Evolutionary conservation across 768 basidiomycete species (phyloP).

Genomic region (Russula lepida): DNA sequence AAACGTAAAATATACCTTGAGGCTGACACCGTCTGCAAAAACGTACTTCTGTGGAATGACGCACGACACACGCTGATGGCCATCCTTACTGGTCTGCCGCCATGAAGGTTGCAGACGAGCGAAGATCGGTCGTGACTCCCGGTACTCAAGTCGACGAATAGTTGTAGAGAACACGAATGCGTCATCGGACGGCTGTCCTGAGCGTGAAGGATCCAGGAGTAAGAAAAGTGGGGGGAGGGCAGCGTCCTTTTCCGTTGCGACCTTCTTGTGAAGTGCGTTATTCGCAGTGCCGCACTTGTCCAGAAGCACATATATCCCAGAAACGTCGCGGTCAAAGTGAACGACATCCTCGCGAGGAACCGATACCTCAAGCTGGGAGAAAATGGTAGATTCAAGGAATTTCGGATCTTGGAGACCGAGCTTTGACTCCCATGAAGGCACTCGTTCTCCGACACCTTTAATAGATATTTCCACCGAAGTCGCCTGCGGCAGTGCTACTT

Average conservation of each 20-base stretch:
- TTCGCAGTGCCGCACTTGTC: conserved; percentile 88
- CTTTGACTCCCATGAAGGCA: conserved; percentile 79
- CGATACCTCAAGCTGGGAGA: conserved; percentile 56
- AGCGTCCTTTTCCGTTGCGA: conserved; percentile 34
- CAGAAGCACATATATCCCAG: conserved; percentile 69
- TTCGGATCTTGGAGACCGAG: conserved; percentile 63
- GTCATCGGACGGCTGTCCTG: conserved; percentile 67
- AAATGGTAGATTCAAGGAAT: conserved; percentile 59
- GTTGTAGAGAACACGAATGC: conserved; percentile 78
- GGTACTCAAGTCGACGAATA: conserved; percentile 71
- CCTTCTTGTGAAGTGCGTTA: conserved; percentile 67
- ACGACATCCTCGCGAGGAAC: conserved; percentile 39
- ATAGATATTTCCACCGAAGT: conserved; percentile 53
- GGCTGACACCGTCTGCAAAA: conserved; percentile 34
- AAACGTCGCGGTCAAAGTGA: conserved; percentile 69
- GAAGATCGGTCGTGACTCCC: conserved; percentile 70
- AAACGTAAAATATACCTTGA: conserved; percentile 41
- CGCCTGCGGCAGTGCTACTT: conserved; percentile 63
- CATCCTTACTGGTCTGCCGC: conserved; percentile 56
- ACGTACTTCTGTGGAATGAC: conserved; percentile 63
- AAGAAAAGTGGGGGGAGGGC: conserved; percentile 60
- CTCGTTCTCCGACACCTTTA: conserved; percentile 54
- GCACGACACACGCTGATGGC: conserved; percentile 44
- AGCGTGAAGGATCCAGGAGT: conserved; percentile 80
- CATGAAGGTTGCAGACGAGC: conserved; percentile 67